These are phyloP conservation scores for Sporisorium exsertum DNA, from an alignment of 1,284 basidiomycete genomes.

Conservation along the genomic window DNA sequence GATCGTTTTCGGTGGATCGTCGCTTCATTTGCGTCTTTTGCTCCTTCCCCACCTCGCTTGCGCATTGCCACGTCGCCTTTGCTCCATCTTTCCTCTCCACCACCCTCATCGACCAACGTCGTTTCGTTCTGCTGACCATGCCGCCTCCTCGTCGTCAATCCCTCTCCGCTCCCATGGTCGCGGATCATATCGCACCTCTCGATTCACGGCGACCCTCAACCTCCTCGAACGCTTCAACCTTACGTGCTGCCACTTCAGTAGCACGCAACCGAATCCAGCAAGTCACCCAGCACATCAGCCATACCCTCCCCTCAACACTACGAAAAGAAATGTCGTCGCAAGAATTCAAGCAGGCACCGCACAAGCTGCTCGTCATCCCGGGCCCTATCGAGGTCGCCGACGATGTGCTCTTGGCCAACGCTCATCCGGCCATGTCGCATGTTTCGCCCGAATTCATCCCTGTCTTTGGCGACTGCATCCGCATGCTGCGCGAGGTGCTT, in stretches of 20 bases:
- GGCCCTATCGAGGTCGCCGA: conserved; percentile 85
- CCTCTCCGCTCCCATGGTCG: conserved; percentile 36
- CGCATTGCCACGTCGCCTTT: not conserved
- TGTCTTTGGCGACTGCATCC: conserved; percentile 89
- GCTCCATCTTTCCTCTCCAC: not conserved
- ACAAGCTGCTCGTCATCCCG: conserved; percentile 74
- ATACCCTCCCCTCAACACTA: conserved; percentile 52
- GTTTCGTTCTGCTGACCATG: conserved; percentile 9
- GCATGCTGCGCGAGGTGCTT: conserved; percentile 78
- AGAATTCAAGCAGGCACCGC: conserved; percentile 62
- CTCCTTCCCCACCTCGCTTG: not conserved
- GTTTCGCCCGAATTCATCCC: conserved; percentile 90
- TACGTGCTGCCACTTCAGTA: conserved; percentile 24
- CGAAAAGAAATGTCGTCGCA: conserved; percentile 45
- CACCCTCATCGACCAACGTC: not conserved
- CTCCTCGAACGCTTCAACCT: conserved; percentile 3
- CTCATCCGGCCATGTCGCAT: conserved; percentile 74
- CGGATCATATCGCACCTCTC: conserved; percentile 20
- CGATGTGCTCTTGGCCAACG: conserved; percentile 74
- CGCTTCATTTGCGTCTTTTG: not conserved
- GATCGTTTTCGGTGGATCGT: not conserved
- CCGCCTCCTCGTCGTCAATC: conserved; percentile 33
- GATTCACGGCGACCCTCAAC: conserved; percentile 32
- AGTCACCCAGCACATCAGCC: conserved; percentile 38
- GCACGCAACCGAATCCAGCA: conserved; percentile 42